Evolutionary conservation across 495 filamentous ascomycete species (phyloP).

Genomic region (Aspergillus nidulans): DNA sequence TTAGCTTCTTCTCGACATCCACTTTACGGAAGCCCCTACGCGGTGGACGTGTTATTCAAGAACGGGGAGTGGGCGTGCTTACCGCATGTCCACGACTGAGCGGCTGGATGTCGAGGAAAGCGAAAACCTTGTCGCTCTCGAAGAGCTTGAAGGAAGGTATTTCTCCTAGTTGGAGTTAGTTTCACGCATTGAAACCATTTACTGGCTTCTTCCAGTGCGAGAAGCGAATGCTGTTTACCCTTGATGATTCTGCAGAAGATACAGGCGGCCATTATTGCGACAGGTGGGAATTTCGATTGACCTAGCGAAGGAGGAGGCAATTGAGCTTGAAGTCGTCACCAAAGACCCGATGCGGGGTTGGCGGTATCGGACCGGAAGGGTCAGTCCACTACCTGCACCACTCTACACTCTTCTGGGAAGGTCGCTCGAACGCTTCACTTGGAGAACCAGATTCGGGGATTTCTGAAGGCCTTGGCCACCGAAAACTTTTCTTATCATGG

Average conservation of each 20-base stretch:
- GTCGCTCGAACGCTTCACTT: not conserved
- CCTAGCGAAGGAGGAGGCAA: not conserved
- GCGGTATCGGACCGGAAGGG: not conserved
- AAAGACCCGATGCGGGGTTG: conserved; percentile 1
- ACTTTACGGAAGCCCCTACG: conserved; percentile 25
- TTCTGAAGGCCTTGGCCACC: not conserved
- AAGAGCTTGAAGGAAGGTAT: conserved; percentile 95
- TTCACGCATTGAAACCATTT: not conserved
- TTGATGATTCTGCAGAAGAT: conserved; percentile 99
- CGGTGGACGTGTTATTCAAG: not conserved
- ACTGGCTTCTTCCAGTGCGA: not conserved
- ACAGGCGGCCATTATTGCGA: conserved; percentile 54
- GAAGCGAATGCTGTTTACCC: conserved; percentile 49
- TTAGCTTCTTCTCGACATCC: conserved; percentile 4
- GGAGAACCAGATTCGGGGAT: not conserved
- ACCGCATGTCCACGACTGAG: conserved; percentile 80
- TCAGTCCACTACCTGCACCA: not conserved
- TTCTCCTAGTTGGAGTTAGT: conserved; percentile 56
- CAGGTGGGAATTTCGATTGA: not conserved
- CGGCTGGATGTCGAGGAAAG: conserved; percentile 95
- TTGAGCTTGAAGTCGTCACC: conserved; percentile 2
- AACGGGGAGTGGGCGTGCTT: conserved; percentile 20
- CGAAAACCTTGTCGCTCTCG: conserved; percentile 87
- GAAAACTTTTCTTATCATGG: conserved; percentile 2
- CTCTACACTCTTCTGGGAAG: not conserved